A percentile compares a stretch with the other conserved stretches of the same genome.
Evolutionary conservation across 805 yeast genomes (phyloP).

Genomic region (Tetrapisispora arboricola): DNA sequence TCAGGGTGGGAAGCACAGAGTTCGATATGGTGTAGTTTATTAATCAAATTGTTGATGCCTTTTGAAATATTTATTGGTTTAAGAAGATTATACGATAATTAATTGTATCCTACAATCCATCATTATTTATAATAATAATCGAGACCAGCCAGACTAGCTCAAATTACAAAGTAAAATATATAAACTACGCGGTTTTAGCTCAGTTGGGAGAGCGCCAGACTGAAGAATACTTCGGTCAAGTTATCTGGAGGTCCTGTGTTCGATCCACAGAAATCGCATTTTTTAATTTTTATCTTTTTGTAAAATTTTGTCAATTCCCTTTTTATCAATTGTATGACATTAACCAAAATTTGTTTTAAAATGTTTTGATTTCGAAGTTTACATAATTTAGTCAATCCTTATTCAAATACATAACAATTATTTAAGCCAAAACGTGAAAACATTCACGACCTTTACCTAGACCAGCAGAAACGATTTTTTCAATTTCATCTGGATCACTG

Average conservation of each 20-base stretch:
- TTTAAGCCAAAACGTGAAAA: slow-evolving; percentile 49
- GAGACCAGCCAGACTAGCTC: neutral
- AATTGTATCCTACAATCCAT: no score
- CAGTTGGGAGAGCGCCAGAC: slow-evolving; percentile 39
- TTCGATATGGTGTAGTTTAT: no score
- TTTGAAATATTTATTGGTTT: no score
- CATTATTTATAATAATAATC: no score
- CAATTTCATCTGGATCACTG: slow-evolving; percentile 74
- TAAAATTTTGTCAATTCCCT: slow-evolving; percentile 20
- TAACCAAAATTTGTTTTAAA: no score
- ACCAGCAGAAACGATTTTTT: slow-evolving; percentile 65
- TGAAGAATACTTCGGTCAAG: slow-evolving; percentile 27
- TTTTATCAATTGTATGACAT: slow-evolving; percentile 78
- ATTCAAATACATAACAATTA: no score
- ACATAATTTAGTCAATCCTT: no score
- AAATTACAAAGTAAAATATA: neutral
- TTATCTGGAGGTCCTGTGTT: slow-evolving; percentile 72
- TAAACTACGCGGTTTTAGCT: slow-evolving; percentile 33
- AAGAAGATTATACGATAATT: no score
- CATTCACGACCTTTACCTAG: slow-evolving; percentile 46
- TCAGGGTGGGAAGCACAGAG: no score
- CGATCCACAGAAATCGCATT: slow-evolving; percentile 69
- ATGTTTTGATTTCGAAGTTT: no score
- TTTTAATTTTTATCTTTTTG: slow-evolving; percentile 30
- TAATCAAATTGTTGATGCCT: no score